A percentile compares a stretch with the other conserved stretches of the same genome.
These are phyloP conservation scores for Vaccinium macrocarpon DNA, from an alignment of 148 eudicot genomes.

Conservation along the genomic window DNA sequence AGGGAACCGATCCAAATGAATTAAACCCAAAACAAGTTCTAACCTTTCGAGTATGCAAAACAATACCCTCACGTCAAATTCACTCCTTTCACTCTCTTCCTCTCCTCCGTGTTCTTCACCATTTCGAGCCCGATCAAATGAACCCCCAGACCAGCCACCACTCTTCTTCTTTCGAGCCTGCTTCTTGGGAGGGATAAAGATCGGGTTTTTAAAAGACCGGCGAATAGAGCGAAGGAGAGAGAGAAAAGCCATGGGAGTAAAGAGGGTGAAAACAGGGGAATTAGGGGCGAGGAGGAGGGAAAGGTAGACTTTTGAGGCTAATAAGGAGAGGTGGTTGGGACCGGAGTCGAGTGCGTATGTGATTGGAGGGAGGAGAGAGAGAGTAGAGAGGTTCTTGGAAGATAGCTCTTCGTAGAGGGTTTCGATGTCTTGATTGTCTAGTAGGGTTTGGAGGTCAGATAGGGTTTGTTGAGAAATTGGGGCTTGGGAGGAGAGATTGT, in stretches of 20 bases:
- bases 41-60: conserved; percentile 60
- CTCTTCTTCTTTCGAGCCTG: conserved; percentile 33
- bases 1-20: conserved; percentile 85
- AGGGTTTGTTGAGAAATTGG: conserved; percentile 53
- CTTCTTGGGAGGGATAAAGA: conserved; percentile 22
- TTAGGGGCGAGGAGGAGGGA: conserved; percentile 59
- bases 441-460: conserved; percentile 49
- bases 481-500: conserved; percentile 14
- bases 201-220: conserved; percentile 40
- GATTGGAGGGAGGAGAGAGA: conserved; percentile 50
- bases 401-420: conserved; percentile 49
- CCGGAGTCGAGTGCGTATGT: conserved; percentile 61
- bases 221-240: conserved; percentile 67
- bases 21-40: conserved; percentile 52
- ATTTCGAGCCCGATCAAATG: conserved; percentile 22
- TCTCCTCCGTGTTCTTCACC: conserved; percentile 20
- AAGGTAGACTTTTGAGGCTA: conserved; percentile 61
- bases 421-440: conserved; percentile 37
- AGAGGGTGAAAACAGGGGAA: conserved; percentile 75
- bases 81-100: conserved; percentile 33
- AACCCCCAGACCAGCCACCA: conserved; percentile 21
- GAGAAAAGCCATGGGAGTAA: conserved; percentile 75
- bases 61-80: conserved; percentile 53
- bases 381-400: conserved; percentile 34
- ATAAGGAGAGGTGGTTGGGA: conserved; percentile 38